Base-by-base conservation (phyloP, 352 stramenopile genomes). In the Aphanomyces cochlioides region DNA sequence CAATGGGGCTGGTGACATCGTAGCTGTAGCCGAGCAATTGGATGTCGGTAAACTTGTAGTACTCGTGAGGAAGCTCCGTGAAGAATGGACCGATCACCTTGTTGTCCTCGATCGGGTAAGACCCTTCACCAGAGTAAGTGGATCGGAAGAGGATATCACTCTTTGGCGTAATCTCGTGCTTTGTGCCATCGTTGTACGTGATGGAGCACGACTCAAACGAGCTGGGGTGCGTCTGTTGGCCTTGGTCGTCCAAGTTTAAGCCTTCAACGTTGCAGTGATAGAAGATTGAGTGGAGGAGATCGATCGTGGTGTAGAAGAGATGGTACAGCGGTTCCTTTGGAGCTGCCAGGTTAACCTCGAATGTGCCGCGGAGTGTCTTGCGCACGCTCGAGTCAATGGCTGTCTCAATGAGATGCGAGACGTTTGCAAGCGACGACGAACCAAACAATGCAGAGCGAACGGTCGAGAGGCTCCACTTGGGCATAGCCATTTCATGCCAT, bases 1-100 rank as follows among this genome's bases (percentile, higher is more conserved):
- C 85, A 37, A 95, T 67, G 67, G 89, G 60, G 0, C 87, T 85
- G 15, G 76, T 83, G 75, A 93, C 84, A 69, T 92, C 77, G 70
- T 92, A 95, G 75, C 90, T 93, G 81, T 95, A 95, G 13, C 87
- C 84, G 54, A 95, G 75, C 56, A 91, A 78, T n/a, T 83, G 84
- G 65, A 90, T 81, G 59, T 95, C 87, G 8, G 84, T 89, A 56
- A 85, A 72, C 59, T 84, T 83, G 73, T 88, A 40, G 72, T 95
- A 95, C 34, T 88, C 78, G 0, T 72, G 77, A 13, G 85, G 82
- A 12, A 95, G 75, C 15, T 72, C 40, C 7, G 71, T 88, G 66
- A 90, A 90, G 75, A 84, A 90, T 37, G 17, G 17, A 36, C 21
- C 36, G 19, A 39, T 17, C 8, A 36, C 4, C 34, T 21, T 6